Evolutionary conservation across 352 stramenopile species (phyloP).

Genomic region (Salisapilia sapeloensis): DNA sequence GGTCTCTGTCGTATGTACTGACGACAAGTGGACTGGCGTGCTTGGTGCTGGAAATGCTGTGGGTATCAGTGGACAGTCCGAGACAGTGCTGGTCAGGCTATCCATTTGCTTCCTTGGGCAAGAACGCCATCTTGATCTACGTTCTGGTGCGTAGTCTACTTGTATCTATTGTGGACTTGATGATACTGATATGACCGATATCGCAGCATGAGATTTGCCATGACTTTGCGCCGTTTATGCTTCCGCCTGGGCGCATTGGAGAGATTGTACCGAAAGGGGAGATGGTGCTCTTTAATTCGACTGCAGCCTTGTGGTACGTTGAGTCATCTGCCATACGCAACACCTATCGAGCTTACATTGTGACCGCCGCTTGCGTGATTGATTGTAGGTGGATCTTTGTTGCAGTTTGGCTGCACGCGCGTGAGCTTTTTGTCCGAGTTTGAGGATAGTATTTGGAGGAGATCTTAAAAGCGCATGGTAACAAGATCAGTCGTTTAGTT

Average conservation of each 20-base stretch:
- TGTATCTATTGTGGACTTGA: not conserved
- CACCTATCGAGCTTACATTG: constrained; percentile 1
- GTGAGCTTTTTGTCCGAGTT: constrained; percentile 10
- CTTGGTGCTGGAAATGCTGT: constrained; percentile 10
- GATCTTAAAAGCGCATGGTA: too few relatives aligned
- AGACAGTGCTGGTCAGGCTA: constrained; percentile 5
- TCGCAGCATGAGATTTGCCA: constrained; percentile 40
- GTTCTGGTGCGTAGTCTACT: constrained; percentile 20
- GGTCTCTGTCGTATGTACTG: constrained; percentile 53
- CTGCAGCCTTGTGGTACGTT: constrained; percentile 20
- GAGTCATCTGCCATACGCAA: constrained; percentile 3
- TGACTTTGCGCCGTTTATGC: constrained; percentile 23
- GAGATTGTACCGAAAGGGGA: constrained; percentile 7
- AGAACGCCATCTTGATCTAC: constrained; percentile 66
- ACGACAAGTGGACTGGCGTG: constrained; percentile 19
- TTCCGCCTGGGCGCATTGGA: constrained; percentile 5
- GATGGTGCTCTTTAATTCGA: constrained; percentile 28
- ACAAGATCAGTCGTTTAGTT: too few relatives aligned
- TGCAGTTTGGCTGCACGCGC: constrained; percentile 14
- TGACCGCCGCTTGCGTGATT: constrained; percentile 1
- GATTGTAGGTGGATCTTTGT: constrained; percentile 16
- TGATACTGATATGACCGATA: constrained; percentile 1
- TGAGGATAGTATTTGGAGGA: too few relatives aligned
- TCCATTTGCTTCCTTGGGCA: constrained; percentile 26
- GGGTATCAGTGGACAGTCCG: constrained; percentile 6